Conservation (phyloP, 306 rosid species). For the Oemleria cerasiformis region DNA sequence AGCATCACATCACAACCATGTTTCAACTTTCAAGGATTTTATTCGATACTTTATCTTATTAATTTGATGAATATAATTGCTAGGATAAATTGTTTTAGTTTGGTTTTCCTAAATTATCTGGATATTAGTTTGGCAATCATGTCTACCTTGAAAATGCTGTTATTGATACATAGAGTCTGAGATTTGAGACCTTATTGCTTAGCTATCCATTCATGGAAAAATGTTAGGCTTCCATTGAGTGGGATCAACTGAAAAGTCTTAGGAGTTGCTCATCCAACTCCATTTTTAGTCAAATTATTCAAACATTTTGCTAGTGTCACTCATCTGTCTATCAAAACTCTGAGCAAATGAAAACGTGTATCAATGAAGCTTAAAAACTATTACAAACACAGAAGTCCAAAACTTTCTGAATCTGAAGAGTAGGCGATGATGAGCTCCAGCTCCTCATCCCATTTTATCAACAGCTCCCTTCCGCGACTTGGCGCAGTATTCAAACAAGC, state of each 20-base stretch:
- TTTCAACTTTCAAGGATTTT: no score
- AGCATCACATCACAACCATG: no score
- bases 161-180: no score
- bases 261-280: constrained; percentile 14
- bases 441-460: constrained; percentile 40
- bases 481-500: constrained; percentile 72
- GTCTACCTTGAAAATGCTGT: no score
- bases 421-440: background rate
- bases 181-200: no score
- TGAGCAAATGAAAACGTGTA: background rate
- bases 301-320: background rate
- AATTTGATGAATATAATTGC: no score
- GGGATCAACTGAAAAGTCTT: background rate
- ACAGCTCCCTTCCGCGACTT: constrained; percentile 40
- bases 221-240: background rate
- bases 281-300: constrained; percentile 8
- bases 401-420: no score
- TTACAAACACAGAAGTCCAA: background rate
- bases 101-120: no score
- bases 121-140: no score
- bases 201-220: background rate
- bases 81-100: no score
- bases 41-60: no score
- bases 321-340: background rate
- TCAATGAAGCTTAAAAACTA: background rate